phyloP scores from a whole-genome alignment of 2,329 filamentous ascomycete genomes.

The Helminthosporium solani region DNA sequence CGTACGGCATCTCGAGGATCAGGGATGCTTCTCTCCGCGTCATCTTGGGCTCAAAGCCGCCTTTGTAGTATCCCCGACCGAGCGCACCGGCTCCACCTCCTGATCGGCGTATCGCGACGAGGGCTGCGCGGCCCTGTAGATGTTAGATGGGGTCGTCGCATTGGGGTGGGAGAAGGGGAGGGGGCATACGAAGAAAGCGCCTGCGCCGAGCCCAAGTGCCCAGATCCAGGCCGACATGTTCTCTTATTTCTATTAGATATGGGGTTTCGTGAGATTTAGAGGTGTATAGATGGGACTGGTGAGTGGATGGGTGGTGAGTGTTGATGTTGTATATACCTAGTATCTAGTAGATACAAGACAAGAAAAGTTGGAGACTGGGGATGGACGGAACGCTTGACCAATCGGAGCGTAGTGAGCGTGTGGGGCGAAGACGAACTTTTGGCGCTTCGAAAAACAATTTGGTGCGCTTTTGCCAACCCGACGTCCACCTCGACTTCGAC shows the following conservation, averaged over 20 bases:
- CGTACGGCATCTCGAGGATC: slow-evolving; percentile 86
- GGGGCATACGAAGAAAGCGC: slow-evolving; percentile 62
- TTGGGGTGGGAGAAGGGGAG: neutral
- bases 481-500: neutral
- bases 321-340: too few relatives aligned
- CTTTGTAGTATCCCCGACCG: slow-evolving; percentile 95
- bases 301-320: neutral
- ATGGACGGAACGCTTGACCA: too few relatives aligned
- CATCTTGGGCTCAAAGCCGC: slow-evolving; percentile 97
- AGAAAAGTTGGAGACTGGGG: slow-evolving; percentile 1
- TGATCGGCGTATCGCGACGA: slow-evolving; percentile 83
- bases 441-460: slow-evolving; percentile 21
- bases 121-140: slow-evolving; percentile 79
- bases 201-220: slow-evolving; percentile 62
- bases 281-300: neutral
- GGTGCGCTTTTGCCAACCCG: neutral
- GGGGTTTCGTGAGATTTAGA: slow-evolving; percentile 3
- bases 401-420: slow-evolving; percentile 1
- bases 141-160: slow-evolving; percentile 4
- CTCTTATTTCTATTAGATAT: slow-evolving; percentile 11
- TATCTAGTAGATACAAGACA: too few relatives aligned
- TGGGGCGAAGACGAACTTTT: slow-evolving; percentile 20
- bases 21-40: slow-evolving; percentile 85
- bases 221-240: slow-evolving; percentile 62
- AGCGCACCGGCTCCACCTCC: slow-evolving; percentile 68